Evolutionary conservation across 129 eudicot species (phyloP), one percentile per base, ranked within the genome.

Genomic region (Ambrosia trifida): DNA sequence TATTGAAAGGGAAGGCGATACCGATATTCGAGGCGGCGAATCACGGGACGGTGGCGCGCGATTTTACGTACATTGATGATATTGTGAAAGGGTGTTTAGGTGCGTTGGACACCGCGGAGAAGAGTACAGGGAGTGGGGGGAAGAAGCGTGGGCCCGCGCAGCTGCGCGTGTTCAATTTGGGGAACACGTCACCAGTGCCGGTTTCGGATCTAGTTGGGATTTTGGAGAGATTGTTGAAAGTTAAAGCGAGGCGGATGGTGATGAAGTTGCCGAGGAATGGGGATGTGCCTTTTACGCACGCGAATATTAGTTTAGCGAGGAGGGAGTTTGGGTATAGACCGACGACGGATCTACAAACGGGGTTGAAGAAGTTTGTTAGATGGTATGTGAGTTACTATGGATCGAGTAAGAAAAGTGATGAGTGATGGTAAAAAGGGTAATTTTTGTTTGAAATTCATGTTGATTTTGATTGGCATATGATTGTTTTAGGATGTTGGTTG

Each of bases 31-130:
- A 90, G 76, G 95, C 83, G 7, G 81, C 89, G 0, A 83, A 90
- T 72, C 95, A 85, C 24, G 97, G 97, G 0, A 87, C 91, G 0
- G 95, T 90, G 17, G 97, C 97, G 4, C 70, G 97, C 11, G 97
- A 90, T 79, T 90, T 90, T 57, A 90, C 97, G 49, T 90, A 82
- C 76, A 85, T 90, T 70, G 97, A 87, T 66, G 97, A 90, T 81
- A 85, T 90, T 40, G 97, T 90, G 18, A 90, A 85, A 84, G 97
- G 97, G 36, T 90, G 97, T 83, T 79, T 90, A 61, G 97, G 82
- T 10, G 80, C 97, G 30, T 69, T 90, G 72, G 97, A 90, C 63
- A 90, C 97, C 1, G 97, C 97, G 1, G 89, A 87, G 81, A 87
- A 87, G 81, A 90, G 97, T 50, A 90, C 97, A 0, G 97, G 97